phyloP scores from a whole-genome alignment of 495 filamentous ascomycete genomes.

The Neohortaea acidophila region DNA sequence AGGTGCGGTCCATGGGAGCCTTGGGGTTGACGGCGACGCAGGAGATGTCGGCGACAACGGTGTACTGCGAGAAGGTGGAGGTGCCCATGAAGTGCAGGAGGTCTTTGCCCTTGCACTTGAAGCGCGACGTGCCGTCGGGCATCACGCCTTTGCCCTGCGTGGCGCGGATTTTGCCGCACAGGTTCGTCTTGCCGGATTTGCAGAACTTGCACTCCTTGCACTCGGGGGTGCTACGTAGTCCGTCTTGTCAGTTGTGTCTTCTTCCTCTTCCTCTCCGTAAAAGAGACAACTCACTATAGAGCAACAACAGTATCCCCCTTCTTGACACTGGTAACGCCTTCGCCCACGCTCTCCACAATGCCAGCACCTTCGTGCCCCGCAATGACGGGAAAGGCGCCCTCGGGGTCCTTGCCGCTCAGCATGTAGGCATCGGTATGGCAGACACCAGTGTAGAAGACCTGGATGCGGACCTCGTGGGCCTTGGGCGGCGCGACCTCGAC shows the following conservation, averaged over 20 bases:
- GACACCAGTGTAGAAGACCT: slow-evolving; percentile 93
- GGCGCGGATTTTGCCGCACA: slow-evolving; percentile 96
- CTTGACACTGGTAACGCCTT: slow-evolving; percentile 89
- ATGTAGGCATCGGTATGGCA: slow-evolving; percentile 99
- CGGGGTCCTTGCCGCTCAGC: slow-evolving; percentile 91
- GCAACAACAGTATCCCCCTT: slow-evolving; percentile 85
- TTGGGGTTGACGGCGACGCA: slow-evolving; percentile 83
- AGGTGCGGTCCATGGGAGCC: slow-evolving; percentile 91
- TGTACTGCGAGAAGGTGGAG: slow-evolving; percentile 96
- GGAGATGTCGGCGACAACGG: slow-evolving; percentile 95
- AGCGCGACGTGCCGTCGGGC: slow-evolving; percentile 93
- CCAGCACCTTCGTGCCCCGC: slow-evolving; percentile 95
- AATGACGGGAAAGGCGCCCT: slow-evolving; percentile 93
- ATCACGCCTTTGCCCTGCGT: slow-evolving; percentile 94
- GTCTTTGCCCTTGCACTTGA: slow-evolving; percentile 83
- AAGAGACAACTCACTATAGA: slow-evolving; percentile 57
- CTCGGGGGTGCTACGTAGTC: slow-evolving; percentile 63
- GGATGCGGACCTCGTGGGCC: slow-evolving; percentile 89
- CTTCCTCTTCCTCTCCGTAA: not conserved
- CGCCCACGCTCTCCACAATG: slow-evolving; percentile 90
- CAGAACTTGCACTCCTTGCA: slow-evolving; percentile 98
- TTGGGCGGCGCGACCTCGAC: slow-evolving; percentile 84
- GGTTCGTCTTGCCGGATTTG: slow-evolving; percentile 97
- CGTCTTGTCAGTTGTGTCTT: not conserved
- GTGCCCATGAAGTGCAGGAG: slow-evolving; percentile 99